phyloP scores from a whole-genome alignment of 2,329 filamentous ascomycete genomes.

The Penicillium brevicompactum region DNA sequence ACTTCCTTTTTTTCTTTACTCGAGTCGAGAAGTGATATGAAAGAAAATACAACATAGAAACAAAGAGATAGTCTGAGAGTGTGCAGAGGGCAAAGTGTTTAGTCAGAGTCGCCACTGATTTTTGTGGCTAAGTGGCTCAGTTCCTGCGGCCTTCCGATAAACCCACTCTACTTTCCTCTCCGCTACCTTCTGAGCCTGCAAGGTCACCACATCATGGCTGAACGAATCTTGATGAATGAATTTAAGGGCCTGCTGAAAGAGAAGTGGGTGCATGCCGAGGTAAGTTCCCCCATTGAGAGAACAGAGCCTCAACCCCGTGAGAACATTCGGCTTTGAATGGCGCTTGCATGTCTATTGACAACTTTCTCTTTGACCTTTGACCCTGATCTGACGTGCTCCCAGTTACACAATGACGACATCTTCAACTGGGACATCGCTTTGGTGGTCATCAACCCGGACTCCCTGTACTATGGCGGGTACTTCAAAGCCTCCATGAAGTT shows the following conservation, averaged over 20 bases:
- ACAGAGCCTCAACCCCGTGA: neutral
- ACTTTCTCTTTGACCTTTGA: neutral
- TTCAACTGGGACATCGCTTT: conserved; percentile 86
- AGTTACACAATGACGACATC: conserved; percentile 80
- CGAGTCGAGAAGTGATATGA: neutral
- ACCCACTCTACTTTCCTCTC: neutral
- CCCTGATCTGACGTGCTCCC: conserved; percentile 4
- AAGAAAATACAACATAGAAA: neutral
- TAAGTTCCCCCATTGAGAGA: conserved; percentile 43
- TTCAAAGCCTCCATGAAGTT: conserved; percentile 90
- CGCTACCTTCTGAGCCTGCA: neutral
- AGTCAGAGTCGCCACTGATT: conserved; percentile 4
- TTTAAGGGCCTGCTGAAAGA: conserved; percentile 80
- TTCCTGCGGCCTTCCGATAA: neutral
- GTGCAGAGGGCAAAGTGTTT: neutral
- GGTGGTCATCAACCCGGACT: conserved; percentile 90
- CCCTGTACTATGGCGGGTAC: conserved; percentile 88
- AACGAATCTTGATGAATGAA: conserved; percentile 88
- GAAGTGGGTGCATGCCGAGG: conserved; percentile 91
- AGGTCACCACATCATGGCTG: conserved; percentile 51
- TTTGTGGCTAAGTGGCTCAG: neutral
- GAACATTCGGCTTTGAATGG: neutral
- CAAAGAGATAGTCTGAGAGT: neutral
- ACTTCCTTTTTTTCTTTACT: too few relatives aligned
- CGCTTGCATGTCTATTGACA: neutral